Percentiles rank a stretch among this genome's conserved stretches.
Evolutionary conservation across 176 grass and related monocot genomes (phyloP).

Genomic region (Luzula sylvatica): DNA sequence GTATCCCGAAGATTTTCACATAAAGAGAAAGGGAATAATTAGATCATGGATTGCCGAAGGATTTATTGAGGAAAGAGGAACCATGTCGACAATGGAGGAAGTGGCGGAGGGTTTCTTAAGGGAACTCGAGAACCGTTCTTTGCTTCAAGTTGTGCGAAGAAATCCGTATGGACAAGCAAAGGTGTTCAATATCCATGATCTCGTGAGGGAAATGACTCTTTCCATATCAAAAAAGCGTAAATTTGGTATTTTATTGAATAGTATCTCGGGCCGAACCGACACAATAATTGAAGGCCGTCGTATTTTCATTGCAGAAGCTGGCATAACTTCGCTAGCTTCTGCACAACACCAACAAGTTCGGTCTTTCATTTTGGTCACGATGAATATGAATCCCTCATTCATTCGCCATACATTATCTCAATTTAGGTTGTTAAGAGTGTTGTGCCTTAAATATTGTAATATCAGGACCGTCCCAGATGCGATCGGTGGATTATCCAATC

Average conservation of each 20-base stretch:
- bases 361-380: no score
- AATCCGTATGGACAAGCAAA: conserved; percentile 23
- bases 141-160: conserved; percentile 27
- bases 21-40: conserved; percentile 28
- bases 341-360: no score
- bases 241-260: no score
- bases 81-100: conserved; percentile 1
- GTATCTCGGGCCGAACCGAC: no score
- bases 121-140: conserved; percentile 23
- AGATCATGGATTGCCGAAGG: conserved; percentile 41
- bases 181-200: conserved; percentile 32
- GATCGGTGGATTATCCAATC: conserved; percentile 6
- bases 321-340: no score
- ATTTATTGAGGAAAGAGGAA: conserved; percentile 35
- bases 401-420: no score
- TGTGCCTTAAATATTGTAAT: no score
- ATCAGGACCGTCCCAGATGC: no score
- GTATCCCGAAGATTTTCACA: conserved; percentile 33
- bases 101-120: conserved; percentile 28
- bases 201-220: conserved; percentile 34
- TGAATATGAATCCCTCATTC: no score
- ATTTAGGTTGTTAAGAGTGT: no score
- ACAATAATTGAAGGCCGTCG: no score
- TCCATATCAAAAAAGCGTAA: conserved; percentile 19
- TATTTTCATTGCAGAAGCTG: no score